phyloP scores from a whole-genome alignment of 2,329 filamentous ascomycete genomes.

The Colletotrichum caudatum region DNA sequence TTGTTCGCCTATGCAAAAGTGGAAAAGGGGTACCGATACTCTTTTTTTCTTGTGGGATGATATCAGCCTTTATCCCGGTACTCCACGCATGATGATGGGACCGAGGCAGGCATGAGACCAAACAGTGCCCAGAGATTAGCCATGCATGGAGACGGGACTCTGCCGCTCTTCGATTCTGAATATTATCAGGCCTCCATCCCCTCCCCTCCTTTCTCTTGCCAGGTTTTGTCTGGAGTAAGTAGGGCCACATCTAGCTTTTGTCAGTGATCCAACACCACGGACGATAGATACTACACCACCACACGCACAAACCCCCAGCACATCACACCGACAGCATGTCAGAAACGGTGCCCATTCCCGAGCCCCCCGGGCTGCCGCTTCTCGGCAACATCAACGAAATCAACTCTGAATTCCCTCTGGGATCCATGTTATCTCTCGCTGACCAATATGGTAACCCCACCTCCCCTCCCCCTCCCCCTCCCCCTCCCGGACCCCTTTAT shows the following conservation, averaged over 20 bases:
- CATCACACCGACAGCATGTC: constrained; percentile 14
- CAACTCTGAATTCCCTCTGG: constrained; percentile 67
- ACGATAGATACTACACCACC: background rate
- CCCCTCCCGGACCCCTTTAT: constrained; percentile 11
- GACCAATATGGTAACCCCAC: constrained; percentile 71
- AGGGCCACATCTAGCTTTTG: background rate
- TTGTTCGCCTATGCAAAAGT: constrained; percentile 26
- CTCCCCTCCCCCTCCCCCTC: too few relatives aligned
- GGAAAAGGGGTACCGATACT: constrained; percentile 20
- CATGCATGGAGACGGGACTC: constrained; percentile 15
- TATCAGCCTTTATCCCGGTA: constrained; percentile 36
- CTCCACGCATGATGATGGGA: constrained; percentile 38
- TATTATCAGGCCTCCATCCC: constrained; percentile 27
- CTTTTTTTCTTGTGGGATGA: constrained; percentile 28
- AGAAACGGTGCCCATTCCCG: constrained; percentile 39
- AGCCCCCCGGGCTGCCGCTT: constrained; percentile 72
- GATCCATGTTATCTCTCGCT: constrained; percentile 68
- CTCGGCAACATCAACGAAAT: constrained; percentile 76
- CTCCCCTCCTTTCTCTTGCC: constrained; percentile 1
- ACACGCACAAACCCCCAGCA: background rate
- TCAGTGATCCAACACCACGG: background rate
- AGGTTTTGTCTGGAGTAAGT: background rate
- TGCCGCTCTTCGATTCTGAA: constrained; percentile 10
- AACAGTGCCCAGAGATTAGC: constrained; percentile 25
- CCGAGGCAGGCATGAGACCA: constrained; percentile 30